phyloP scores from a whole-genome alignment of 2,329 filamentous ascomycete genomes.

The Pyricularia sp. region DNA sequence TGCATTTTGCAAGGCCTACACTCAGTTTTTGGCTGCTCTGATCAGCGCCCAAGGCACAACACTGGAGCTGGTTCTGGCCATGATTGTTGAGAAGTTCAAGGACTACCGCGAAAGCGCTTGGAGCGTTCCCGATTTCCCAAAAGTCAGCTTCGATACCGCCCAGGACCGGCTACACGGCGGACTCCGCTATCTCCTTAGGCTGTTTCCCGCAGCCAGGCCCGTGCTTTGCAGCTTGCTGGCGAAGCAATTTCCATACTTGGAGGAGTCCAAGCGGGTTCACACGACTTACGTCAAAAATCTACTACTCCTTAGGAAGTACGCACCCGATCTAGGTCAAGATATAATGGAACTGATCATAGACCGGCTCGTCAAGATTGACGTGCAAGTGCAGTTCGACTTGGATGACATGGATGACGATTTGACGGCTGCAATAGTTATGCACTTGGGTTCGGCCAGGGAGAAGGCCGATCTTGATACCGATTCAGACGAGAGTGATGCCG shows the following conservation, averaged over 20 bases:
- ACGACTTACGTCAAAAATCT: conserved; percentile 84
- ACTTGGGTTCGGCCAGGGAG: conserved; percentile 26
- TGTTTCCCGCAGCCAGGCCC: conserved; percentile 71
- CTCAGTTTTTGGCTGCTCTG: conserved; percentile 59
- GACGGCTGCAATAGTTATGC: conserved; percentile 61
- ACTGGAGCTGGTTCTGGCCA: conserved; percentile 62
- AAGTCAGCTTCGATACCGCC: conserved; percentile 54
- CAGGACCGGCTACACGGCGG: conserved; percentile 67
- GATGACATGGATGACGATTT: conserved; percentile 88
- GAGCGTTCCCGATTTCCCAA: conserved; percentile 41
- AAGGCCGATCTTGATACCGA: conserved; percentile 37
- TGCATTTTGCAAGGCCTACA: conserved; percentile 57
- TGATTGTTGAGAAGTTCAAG: conserved; percentile 72
- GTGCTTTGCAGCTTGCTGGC: conserved; percentile 59
- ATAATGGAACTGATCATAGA: conserved; percentile 78
- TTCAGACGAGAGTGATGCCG: conserved; percentile 53
- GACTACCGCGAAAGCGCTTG: conserved; percentile 36
- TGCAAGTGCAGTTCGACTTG: conserved; percentile 87
- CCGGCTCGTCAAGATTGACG: conserved; percentile 85
- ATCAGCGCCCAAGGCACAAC: conserved; percentile 66
- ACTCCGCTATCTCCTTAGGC: conserved; percentile 65
- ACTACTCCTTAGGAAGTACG: conserved; percentile 66
- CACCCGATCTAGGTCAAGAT: conserved; percentile 67
- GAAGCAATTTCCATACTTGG: conserved; percentile 64
- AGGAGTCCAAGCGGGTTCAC: conserved; percentile 69